Conservation (phyloP, 371 early-diverging fungal species). For the Rhizopus microsporus region DNA sequence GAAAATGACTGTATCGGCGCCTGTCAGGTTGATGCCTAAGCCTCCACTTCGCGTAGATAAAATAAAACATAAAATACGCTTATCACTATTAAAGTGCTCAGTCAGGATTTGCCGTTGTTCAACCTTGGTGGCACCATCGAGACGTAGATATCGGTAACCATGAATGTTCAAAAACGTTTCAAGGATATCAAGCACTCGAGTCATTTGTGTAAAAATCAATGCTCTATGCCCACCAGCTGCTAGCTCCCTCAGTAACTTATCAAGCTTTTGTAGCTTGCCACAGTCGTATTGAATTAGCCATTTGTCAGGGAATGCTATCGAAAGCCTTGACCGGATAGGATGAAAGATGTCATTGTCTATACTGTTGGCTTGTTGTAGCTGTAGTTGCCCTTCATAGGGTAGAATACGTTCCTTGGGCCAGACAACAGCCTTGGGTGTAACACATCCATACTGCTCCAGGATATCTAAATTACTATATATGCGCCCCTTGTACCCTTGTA, state of each 20-base stretch:
- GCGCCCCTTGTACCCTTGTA: slow-evolving; percentile 52
- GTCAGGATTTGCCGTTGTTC: slow-evolving; percentile 86
- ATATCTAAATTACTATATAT: slow-evolving; percentile 44
- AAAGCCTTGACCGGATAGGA: slow-evolving; percentile 59
- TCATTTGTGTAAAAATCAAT: slow-evolving; percentile 99
- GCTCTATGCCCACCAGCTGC: slow-evolving; percentile 82
- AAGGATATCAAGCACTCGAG: slow-evolving; percentile 93
- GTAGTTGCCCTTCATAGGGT: background rate
- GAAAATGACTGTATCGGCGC: slow-evolving; percentile 94
- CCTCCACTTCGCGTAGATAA: slow-evolving; percentile 94
- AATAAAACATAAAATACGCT: slow-evolving; percentile 84
- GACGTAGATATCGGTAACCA: slow-evolving; percentile 82
- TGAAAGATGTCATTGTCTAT: slow-evolving; percentile 53
- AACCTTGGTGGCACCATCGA: slow-evolving; percentile 86
- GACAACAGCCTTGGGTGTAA: slow-evolving; percentile 56
- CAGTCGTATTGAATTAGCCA: slow-evolving; percentile 86
- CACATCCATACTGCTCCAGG: slow-evolving; percentile 68
- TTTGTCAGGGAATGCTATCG: slow-evolving; percentile 84
- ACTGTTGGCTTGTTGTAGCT: slow-evolving; percentile 2
- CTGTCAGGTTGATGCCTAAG: slow-evolving; percentile 96
- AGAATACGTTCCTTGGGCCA: background rate
- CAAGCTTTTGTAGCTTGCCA: slow-evolving; percentile 86
- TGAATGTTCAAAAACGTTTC: slow-evolving; percentile 93
- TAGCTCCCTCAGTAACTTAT: slow-evolving; percentile 73
- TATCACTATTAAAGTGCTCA: slow-evolving; percentile 86